A percentile compares a stretch with the other conserved stretches of the same genome.
These are phyloP conservation scores for Tetrahymena thermophila DNA, from an alignment of 73 alveolate species.

Conservation along the genomic window DNA sequence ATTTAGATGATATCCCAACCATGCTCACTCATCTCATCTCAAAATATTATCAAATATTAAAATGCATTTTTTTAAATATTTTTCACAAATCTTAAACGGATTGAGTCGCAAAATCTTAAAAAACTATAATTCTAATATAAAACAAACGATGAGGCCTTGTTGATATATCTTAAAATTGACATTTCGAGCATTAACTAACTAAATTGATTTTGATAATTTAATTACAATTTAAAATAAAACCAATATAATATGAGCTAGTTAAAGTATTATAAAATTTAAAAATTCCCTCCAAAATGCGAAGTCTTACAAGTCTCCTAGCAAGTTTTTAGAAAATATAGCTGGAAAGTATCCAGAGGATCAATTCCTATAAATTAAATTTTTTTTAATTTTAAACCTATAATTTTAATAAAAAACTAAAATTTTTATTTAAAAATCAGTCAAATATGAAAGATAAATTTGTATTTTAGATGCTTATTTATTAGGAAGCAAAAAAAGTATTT, in stretches of 20 bases:
- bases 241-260: not conserved
- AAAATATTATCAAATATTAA: not conserved
- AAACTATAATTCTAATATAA: not conserved
- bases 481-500: not conserved
- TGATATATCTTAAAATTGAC: too few relatives aligned
- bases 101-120: not conserved
- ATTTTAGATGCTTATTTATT: too few relatives aligned
- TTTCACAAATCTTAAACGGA: not conserved
- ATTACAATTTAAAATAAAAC: not conserved
- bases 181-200: too few relatives aligned
- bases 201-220: not conserved
- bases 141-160: not conserved
- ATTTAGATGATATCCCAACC: not conserved
- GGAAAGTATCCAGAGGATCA: conserved; percentile 1
- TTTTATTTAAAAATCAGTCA: not conserved
- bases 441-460: not conserved
- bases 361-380: not conserved
- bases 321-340: not conserved
- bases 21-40: not conserved
- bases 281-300: not conserved
- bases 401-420: not conserved
- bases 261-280: not conserved
- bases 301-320: not conserved
- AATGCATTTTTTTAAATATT: not conserved
- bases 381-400: not conserved